Evolutionary conservation across 345 rosid genomes (phyloP).

Genomic region (Alliaria petiolata): DNA sequence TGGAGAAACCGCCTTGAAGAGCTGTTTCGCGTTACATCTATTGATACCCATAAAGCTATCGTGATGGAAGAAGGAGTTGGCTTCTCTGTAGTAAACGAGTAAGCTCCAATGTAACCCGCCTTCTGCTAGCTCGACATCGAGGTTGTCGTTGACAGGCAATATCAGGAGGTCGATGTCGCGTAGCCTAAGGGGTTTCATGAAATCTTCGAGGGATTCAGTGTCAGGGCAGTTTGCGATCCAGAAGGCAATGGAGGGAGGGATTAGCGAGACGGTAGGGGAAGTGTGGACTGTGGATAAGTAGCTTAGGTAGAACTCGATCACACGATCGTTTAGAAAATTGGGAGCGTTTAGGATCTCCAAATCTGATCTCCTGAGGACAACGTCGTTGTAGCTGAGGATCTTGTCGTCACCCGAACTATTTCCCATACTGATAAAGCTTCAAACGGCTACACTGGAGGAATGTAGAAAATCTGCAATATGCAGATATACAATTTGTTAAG

Average conservation of each 20-base stretch:
- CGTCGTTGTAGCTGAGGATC: constrained; percentile 78
- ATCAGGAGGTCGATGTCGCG: constrained; percentile 50
- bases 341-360: constrained; percentile 60
- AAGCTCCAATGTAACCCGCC: constrained; percentile 92
- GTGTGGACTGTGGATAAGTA: constrained; percentile 48
- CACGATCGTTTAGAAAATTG: constrained; percentile 56
- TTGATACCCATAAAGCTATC: constrained; percentile 57
- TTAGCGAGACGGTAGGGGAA: constrained; percentile 46
- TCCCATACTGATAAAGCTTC: constrained; percentile 38
- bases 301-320: constrained; percentile 84
- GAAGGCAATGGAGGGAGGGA: constrained; percentile 79
- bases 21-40: constrained; percentile 35
- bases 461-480: not conserved
- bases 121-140: constrained; percentile 56
- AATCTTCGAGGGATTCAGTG: constrained; percentile 45
- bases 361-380: constrained; percentile 76
- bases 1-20: constrained; percentile 41
- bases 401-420: constrained; percentile 53
- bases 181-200: constrained; percentile 53
- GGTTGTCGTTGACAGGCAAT: constrained; percentile 70
- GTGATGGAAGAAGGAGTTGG: constrained; percentile 67
- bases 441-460: constrained; percentile 7
- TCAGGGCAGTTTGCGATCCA: constrained; percentile 76
- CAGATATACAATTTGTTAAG: not conserved
- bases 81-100: constrained; percentile 51